Conservation (phyloP, 73 alveolate species). For the Durusdinium trenchii region DNA sequence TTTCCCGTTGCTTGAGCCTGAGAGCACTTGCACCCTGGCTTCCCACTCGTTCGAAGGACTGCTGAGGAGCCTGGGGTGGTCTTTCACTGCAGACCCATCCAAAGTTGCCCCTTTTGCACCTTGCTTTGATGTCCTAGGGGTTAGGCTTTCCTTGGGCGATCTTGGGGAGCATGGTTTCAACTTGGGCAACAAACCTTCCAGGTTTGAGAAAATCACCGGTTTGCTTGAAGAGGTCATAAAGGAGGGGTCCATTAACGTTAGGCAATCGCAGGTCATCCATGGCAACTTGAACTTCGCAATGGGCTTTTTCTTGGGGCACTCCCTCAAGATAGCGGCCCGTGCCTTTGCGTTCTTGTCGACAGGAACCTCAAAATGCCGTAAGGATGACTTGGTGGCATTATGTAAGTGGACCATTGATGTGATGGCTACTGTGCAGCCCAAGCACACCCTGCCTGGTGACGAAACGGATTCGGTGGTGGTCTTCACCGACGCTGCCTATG, state of each 20-base stretch:
- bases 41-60: background rate
- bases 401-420: background rate
- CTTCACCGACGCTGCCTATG: conserved; percentile 16
- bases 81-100: background rate
- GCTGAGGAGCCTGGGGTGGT: background rate
- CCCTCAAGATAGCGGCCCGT: background rate
- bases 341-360: background rate
- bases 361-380: background rate
- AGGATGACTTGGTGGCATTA: background rate
- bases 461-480: background rate
- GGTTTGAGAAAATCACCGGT: background rate
- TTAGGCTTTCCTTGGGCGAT: background rate
- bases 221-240: background rate
- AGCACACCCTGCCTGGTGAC: background rate
- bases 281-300: background rate
- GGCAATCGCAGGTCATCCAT: background rate
- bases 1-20: background rate
- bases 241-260: background rate
- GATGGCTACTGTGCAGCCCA: background rate
- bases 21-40: too few species aligned
- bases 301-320: background rate
- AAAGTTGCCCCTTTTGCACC: background rate
- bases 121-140: too few species aligned
- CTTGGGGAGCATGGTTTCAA: background rate
- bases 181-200: background rate